Base-by-base conservation (phyloP, 345 rosid species). In the Eucalyptus urophylla region DNA sequence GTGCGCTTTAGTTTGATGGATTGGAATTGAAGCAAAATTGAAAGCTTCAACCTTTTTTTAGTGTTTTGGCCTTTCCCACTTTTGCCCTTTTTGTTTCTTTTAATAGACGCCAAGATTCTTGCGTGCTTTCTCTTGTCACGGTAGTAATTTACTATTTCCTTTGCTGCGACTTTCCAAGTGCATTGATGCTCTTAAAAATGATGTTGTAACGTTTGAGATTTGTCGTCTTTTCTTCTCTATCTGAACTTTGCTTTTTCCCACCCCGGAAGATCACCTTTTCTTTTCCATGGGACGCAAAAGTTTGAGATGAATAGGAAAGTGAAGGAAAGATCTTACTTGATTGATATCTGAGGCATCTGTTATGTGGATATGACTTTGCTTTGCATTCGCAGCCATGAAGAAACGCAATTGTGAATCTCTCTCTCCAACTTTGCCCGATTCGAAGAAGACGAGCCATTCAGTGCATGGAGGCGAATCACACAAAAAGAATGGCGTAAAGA, bases 311-410 rank as follows among this genome's bases (percentile, higher is more conserved):
- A 86, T 69, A 65, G 72, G 81, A 80, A 89, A 49, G 62, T n/a
- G 58, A 33, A n/a, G 76, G 56, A 87, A 80, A 47, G 45, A 43
- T 37, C 27, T 25, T 31, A 25, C 17, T 67, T 83, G 88, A 19
- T 49, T n/a, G 81, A 87, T 76, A 50, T 51, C 67, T 85, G 27
- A 37, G 54, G 86, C 44, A 86, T 89, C 62, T 86, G 88, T 25
- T 88, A 62, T 40, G 86, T 83, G 49, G 50, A 90, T 87, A 58
- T 56, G 29, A 88, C 88, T 91, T 86, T 88, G 45, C 90, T 92
- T 92, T 92, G 89, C 14, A 83, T 89, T 91, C 88, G 53, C 96
- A 97, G 99, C 97, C 87, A 94, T 96, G 99, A 96, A 96, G 95
- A 97, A 96, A 90, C 93, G 89, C 89, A 92, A 89, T 92, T 54